A percentile compares a stretch with the other conserved stretches of the same genome.
Conservation (phyloP, 495 filamentous ascomycete species). For the Talaromyces adpressus region DNA sequence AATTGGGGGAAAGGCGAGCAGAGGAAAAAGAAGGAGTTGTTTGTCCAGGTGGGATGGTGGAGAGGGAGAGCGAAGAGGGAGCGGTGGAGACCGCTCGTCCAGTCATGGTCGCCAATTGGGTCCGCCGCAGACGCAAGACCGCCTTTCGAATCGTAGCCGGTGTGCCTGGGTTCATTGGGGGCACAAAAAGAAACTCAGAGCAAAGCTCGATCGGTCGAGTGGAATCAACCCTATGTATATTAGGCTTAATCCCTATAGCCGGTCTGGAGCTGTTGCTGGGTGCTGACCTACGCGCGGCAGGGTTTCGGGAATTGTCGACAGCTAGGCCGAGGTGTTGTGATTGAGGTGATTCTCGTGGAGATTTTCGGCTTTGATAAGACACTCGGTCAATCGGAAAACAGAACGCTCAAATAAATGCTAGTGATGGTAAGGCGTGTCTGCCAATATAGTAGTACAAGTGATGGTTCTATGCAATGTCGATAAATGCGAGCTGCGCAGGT, state of each 20-base stretch:
- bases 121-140: neutral
- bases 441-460: neutral
- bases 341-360: neutral
- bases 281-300: neutral
- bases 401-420: neutral
- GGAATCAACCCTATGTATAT: neutral
- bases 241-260: neutral
- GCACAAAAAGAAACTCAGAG: neutral
- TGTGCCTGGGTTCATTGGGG: neutral
- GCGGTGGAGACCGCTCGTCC: slow-evolving; percentile 20
- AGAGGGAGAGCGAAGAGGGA: slow-evolving; percentile 23
- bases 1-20: neutral
- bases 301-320: neutral
- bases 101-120: slow-evolving; percentile 1
- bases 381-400: neutral
- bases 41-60: slow-evolving; percentile 14
- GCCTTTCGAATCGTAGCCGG: neutral
- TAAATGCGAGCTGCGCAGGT: neutral
- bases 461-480: neutral
- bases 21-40: slow-evolving; percentile 17
- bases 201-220: neutral
- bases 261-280: neutral
- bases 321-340: neutral
- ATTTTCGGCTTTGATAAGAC: neutral
- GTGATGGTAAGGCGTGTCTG: neutral